Base-by-base conservation (phyloP, 352 stramenopile genomes). In the Phytophthora cryptogea region DNA sequence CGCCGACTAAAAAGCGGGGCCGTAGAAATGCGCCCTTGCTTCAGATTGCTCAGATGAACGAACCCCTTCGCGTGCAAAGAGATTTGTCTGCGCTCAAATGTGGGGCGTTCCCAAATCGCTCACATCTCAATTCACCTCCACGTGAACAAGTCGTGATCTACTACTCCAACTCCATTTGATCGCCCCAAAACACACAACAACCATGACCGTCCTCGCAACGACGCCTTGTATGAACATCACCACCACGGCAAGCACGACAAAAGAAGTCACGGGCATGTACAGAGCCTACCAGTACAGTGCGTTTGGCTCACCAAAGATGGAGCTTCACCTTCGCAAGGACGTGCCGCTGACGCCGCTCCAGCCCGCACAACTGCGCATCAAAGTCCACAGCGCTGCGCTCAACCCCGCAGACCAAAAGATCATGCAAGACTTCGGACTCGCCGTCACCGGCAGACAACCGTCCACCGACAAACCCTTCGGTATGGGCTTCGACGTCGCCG, bases 401-500 rank as follows among this genome's bases (percentile, higher is more conserved):
- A 90, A 92, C 66, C 79, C 83, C 9, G 76, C 81, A 3, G 82
- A 92, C 58, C 85, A 83, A 50, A 88, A 83, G 64, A 36, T 88
- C 26, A 71, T 80, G 28, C 57, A 78, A 46, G 47, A 67, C 35
- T 74, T 65, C 31, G 64, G 72, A 41, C 50, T 70, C 8, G 60
- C 63, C 16, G 65, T 82, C 39, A 76, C 72, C 16, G 59, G 58
- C 14, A 47, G 63, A 31, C 60, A 41, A 28, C 71, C 71, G 4
- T 65, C 64, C 8, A 42, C 59, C 16, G 60, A 66, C 39, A 59
- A 63, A 37, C 72, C 72, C 36, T 78, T 81, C 44, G 43, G 61
- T 16, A 68, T 89, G 33, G 86, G 82, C 8, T 66, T 90, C 30
- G 86, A 95, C 52, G 76, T 86, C 26, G 74, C 80, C 26, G 86